Evolutionary conservation across 306 rosid species (phyloP).

Genomic region (Hippophae rhamnoides): DNA sequence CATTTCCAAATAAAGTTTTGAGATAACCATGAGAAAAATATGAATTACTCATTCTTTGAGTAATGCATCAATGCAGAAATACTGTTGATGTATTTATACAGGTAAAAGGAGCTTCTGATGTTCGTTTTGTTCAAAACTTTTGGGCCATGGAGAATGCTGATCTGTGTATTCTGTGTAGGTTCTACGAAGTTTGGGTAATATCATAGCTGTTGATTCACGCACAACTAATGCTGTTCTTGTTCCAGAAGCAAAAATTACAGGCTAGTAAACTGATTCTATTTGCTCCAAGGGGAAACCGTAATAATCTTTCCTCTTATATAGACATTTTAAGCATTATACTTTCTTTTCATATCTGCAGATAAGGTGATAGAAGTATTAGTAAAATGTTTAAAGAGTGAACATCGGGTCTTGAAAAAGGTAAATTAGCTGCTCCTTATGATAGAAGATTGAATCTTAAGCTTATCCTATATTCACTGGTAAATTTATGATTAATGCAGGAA

Average conservation of each 20-base stretch:
- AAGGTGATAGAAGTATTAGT: slow-evolving; percentile 49
- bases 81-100: background rate
- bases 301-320: no score
- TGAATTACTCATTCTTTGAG: background rate
- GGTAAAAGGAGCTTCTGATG: background rate
- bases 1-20: no score
- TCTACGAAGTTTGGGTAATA: slow-evolving; percentile 87
- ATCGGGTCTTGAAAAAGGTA: slow-evolving; percentile 89
- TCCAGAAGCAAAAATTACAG: slow-evolving; percentile 75
- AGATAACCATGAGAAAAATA: no score
- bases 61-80: background rate
- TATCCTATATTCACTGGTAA: slow-evolving; percentile 12
- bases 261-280: slow-evolving; percentile 26
- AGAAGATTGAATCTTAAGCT: slow-evolving; percentile 12
- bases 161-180: slow-evolving; percentile 41
- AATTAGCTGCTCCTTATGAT: slow-evolving; percentile 4
- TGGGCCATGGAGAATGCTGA: slow-evolving; percentile 21
- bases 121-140: background rate
- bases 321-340: background rate
- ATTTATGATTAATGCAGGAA: slow-evolving; percentile 44
- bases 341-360: slow-evolving; percentile 42
- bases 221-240: slow-evolving; percentile 41
- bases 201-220: slow-evolving; percentile 74
- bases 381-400: slow-evolving; percentile 78
- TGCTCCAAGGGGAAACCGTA: no score